These are phyloP conservation scores for Trichosporon sp. DNA, from an alignment of 1,284 basidiomycete species.

Conservation along the genomic window DNA sequence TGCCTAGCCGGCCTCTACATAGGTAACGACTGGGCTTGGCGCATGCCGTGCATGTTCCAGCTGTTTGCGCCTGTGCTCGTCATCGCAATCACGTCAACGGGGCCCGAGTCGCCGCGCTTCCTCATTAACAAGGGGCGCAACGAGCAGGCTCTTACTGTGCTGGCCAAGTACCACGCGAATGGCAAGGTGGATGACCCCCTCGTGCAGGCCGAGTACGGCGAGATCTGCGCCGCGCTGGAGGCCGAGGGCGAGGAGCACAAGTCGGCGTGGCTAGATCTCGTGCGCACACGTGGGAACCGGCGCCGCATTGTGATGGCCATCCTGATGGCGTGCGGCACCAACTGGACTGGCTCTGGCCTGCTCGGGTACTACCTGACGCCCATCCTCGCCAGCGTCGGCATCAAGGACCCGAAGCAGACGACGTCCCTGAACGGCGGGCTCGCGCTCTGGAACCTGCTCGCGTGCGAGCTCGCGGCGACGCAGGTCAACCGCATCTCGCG, in stretches of 20 bases:
- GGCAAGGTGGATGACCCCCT: slow-evolving; percentile 43
- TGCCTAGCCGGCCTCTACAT: slow-evolving; percentile 6
- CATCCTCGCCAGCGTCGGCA: slow-evolving; percentile 27
- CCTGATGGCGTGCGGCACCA: slow-evolving; percentile 7
- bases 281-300: slow-evolving; percentile 46
- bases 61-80: slow-evolving; percentile 1
- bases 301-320: slow-evolving; percentile 41
- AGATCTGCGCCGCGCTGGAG: slow-evolving; percentile 47
- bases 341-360: slow-evolving; percentile 31
- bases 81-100: background rate
- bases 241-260: slow-evolving; percentile 31
- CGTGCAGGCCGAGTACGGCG: slow-evolving; percentile 47
- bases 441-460: slow-evolving; percentile 18
- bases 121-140: slow-evolving; percentile 57
- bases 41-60: slow-evolving; percentile 8
- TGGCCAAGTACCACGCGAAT: slow-evolving; percentile 62
- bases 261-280: slow-evolving; percentile 28
- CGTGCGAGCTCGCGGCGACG: slow-evolving; percentile 12
- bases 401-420: slow-evolving; percentile 25
- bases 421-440: slow-evolving; percentile 27
- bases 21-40: slow-evolving; percentile 1
- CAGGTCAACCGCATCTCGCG: slow-evolving; percentile 17
- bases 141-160: slow-evolving; percentile 55
- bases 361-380: slow-evolving; percentile 32
- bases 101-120: slow-evolving; percentile 67